phyloP scores from a whole-genome alignment of 306 rosid species.

The Corylus heterophylla region DNA sequence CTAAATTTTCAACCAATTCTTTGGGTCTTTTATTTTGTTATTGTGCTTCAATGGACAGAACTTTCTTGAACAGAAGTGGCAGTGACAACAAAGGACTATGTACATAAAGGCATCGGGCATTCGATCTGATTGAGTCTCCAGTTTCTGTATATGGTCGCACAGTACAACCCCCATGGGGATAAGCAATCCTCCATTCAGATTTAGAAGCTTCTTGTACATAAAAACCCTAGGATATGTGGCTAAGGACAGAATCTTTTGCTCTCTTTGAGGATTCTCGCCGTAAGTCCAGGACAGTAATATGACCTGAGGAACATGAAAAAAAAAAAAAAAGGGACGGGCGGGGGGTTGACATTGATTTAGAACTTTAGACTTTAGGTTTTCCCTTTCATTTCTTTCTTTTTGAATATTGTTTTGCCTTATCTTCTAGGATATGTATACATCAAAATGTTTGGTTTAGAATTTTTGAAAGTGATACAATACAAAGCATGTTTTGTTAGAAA shows the following conservation, averaged over 20 bases:
- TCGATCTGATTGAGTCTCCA: constrained; percentile 21
- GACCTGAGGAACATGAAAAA: not conserved
- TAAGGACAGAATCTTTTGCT: not conserved
- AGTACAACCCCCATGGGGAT: not conserved
- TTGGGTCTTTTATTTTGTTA: not conserved
- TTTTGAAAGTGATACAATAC: not conserved
- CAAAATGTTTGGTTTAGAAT: not conserved
- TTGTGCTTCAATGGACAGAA: not conserved
- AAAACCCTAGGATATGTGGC: not conserved
- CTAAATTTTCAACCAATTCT: constrained; percentile 7
- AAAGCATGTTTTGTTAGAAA: not conserved
- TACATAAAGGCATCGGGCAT: constrained; percentile 28
- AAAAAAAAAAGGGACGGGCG: not conserved
- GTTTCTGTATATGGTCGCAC: not conserved
- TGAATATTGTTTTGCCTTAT: not conserved
- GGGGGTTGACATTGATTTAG: not conserved
- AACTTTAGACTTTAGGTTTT: not conserved
- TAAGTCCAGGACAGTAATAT: constrained; percentile 20
- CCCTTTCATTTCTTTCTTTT: not conserved
- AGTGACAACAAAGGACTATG: constrained; percentile 21
- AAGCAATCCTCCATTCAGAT: constrained; percentile 12
- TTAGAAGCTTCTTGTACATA: constrained; percentile 42
- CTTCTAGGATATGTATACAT: not conserved
- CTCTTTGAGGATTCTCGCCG: constrained; percentile 11
- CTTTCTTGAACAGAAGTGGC: not conserved